phyloP scores from a whole-genome alignment of 148 eudicot genomes.

The Talinum fruticosum region DNA sequence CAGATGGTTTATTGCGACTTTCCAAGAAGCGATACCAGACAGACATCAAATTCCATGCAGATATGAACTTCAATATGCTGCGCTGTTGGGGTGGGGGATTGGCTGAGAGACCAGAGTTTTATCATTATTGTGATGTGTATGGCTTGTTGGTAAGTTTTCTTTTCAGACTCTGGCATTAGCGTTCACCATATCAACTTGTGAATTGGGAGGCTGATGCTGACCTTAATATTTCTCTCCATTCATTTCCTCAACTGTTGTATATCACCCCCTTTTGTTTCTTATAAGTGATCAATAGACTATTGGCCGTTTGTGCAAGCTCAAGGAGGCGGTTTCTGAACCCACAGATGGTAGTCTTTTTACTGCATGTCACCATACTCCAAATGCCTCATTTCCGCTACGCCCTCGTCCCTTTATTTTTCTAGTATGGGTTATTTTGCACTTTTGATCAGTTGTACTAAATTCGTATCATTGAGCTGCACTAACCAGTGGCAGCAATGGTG shows the following conservation, averaged over 20 bases:
- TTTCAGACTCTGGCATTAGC: neutral
- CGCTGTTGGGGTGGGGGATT: slow-evolving; percentile 99
- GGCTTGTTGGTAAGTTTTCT: slow-evolving; percentile 67
- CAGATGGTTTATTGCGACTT: slow-evolving; percentile 93
- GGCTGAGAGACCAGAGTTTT: slow-evolving; percentile 97
- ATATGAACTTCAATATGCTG: slow-evolving; percentile 98
- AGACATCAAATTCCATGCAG: slow-evolving; percentile 95
- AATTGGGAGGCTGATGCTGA: too few species aligned
- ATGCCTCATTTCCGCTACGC: neutral
- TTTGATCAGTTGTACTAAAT: neutral
- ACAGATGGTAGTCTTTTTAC: neutral
- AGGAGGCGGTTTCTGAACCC: neutral
- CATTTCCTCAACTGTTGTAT: neutral
- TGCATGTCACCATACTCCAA: neutral
- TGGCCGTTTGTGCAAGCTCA: neutral
- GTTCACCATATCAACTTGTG: neutral
- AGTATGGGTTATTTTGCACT: neutral
- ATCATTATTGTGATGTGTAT: slow-evolving; percentile 84
- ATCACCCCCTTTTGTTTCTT: neutral
- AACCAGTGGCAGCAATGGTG: neutral
- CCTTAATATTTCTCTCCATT: too few species aligned
- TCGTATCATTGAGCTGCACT: neutral
- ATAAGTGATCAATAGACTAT: neutral
- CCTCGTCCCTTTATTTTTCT: neutral
- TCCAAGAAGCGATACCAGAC: slow-evolving; percentile 83